Conservation (phyloP, 495 filamentous ascomycete genomes). For the Tuber microsphaerosporum region DNA sequence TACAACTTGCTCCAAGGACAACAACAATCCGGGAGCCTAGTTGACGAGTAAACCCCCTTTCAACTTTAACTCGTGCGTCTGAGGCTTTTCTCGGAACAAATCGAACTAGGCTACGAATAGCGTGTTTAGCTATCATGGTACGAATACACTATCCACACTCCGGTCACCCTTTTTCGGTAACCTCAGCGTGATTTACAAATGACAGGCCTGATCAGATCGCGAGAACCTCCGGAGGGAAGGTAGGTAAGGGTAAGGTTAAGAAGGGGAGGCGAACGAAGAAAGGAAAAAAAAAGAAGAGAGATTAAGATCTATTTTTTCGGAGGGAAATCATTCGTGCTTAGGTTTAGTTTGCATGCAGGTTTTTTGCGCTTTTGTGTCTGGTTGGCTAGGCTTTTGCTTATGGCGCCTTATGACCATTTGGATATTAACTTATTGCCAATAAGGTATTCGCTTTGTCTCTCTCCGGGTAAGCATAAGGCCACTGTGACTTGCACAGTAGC, state of each 20-base stretch:
- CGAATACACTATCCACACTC: neutral
- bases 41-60: neutral
- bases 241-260: neutral
- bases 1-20: neutral
- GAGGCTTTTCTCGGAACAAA: slow-evolving; percentile 2
- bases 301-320: neutral
- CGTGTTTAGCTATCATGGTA: neutral
- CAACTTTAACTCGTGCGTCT: neutral
- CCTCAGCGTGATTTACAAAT: slow-evolving; percentile 1
- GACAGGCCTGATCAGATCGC: neutral
- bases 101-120: neutral
- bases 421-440: neutral
- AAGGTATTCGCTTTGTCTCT: neutral
- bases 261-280: neutral
- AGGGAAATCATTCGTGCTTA: neutral
- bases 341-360: neutral
- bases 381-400: neutral
- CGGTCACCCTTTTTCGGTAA: neutral
- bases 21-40: neutral
- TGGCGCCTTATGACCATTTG: neutral
- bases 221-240: neutral
- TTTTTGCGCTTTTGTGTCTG: neutral
- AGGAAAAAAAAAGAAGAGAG: neutral
- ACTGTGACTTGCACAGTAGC: neutral
- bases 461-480: neutral